phyloP scores from a whole-genome alignment of 352 stramenopile genomes.

The Globisporangium heterothallicum region DNA sequence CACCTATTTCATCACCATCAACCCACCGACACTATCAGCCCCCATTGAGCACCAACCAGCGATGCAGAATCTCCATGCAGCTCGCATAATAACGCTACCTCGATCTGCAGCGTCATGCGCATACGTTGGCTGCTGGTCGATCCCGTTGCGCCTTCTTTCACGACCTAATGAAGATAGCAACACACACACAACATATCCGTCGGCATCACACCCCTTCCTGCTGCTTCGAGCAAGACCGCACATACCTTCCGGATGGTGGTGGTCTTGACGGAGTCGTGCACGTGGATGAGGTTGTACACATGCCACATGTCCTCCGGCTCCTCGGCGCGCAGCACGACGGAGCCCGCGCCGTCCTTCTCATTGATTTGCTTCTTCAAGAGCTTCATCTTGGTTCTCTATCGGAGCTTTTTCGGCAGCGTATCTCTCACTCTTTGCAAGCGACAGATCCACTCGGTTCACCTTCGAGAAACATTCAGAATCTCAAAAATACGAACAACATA shows the following conservation, averaged over 20 bases:
- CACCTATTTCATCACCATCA: too few relatives aligned
- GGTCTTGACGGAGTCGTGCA: constrained; percentile 92
- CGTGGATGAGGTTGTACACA: constrained; percentile 97
- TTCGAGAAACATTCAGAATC: too few relatives aligned
- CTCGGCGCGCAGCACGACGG: constrained; percentile 90
- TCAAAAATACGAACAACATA: background rate
- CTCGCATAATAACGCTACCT: constrained; percentile 24
- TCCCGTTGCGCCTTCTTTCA: constrained; percentile 93
- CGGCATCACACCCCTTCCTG: too few relatives aligned
- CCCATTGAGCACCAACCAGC: background rate
- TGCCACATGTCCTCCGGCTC: constrained; percentile 99
- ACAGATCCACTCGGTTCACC: too few relatives aligned
- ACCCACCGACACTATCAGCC: too few relatives aligned
- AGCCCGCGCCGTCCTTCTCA: constrained; percentile 93
- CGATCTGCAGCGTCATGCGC: constrained; percentile 94
- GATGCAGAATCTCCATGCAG: background rate
- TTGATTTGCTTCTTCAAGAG: constrained; percentile 90
- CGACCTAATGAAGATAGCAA: constrained; percentile 62
- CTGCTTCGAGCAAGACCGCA: background rate
- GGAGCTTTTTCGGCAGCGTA: too few relatives aligned
- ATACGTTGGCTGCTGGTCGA: constrained; percentile 94
- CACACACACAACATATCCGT: background rate
- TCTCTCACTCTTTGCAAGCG: background rate
- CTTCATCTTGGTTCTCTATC: constrained; percentile 69
- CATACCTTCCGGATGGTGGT: constrained; percentile 96